phyloP scores from a whole-genome alignment of 1,284 basidiomycete genomes.

The Ustilago bromivora region DNA sequence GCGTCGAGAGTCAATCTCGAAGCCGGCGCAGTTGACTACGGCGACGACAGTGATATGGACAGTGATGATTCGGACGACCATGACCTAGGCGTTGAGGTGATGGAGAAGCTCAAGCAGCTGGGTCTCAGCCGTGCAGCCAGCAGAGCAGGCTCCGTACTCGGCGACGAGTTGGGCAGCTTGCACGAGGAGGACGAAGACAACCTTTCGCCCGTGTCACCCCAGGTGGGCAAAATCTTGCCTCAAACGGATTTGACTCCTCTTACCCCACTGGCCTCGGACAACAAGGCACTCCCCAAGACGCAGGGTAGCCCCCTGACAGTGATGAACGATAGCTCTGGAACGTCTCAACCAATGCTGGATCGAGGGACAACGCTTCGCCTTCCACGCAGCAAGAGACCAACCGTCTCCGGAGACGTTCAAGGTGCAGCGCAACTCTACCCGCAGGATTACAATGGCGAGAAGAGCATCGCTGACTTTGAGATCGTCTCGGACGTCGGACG shows the following conservation, averaged over 20 bases:
- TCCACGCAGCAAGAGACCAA: constrained; percentile 49
- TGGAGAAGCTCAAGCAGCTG: constrained; percentile 51
- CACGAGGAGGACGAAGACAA: constrained; percentile 55
- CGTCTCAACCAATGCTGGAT: constrained; percentile 25
- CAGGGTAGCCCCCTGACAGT: constrained; percentile 6
- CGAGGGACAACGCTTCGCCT: constrained; percentile 30
- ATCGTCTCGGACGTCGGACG: constrained; percentile 73
- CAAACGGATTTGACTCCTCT: constrained; percentile 23
- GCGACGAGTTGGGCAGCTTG: constrained; percentile 48
- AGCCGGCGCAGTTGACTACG: constrained; percentile 14
- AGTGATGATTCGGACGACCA: constrained; percentile 52
- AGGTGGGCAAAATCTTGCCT: constrained; percentile 22
- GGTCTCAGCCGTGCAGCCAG: constrained; percentile 50
- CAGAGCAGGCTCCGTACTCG: constrained; percentile 52
- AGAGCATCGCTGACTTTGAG: constrained; percentile 61
- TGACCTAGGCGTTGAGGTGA: constrained; percentile 40
- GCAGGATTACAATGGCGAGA: constrained; percentile 27
- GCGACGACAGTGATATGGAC: constrained; percentile 37
- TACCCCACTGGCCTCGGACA: constrained; percentile 35
- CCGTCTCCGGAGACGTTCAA: constrained; percentile 19
- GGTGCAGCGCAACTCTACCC: constrained; percentile 15
- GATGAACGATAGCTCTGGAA: constrained; percentile 15
- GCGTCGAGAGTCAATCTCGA: constrained; percentile 22
- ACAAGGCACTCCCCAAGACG: constrained; percentile 12
- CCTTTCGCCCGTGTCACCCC: constrained; percentile 43